Conservation (phyloP, 163 green algal genomes). For the Volvox carteri region DNA sequence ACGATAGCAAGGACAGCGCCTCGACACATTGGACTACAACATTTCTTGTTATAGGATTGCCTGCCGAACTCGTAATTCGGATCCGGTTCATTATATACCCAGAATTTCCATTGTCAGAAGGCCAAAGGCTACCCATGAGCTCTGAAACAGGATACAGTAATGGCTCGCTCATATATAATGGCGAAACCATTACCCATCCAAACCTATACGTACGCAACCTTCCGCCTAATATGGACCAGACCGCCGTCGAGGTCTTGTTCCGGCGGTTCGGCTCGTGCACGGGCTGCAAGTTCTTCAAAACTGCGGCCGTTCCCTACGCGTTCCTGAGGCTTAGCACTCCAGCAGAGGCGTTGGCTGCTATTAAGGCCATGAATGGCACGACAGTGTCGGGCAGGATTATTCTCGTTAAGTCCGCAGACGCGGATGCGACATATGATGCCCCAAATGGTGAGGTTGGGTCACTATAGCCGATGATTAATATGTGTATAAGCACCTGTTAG, state of each 20-base stretch:
- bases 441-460: conserved; percentile 23
- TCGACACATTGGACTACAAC: too few species aligned
- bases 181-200: not conserved
- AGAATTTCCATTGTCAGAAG: too few species aligned
- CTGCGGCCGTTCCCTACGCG: conserved; percentile 17
- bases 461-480: too few species aligned
- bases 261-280: conserved; percentile 10
- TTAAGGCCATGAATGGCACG: conserved; percentile 10
- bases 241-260: conserved; percentile 36
- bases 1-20: too few species aligned
- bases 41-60: too few species aligned
- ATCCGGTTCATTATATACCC: too few species aligned
- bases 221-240: conserved; percentile 37
- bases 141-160: too few species aligned
- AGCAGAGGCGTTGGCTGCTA: conserved; percentile 5
- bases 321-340: conserved; percentile 16
- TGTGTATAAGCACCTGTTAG: too few species aligned
- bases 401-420: conserved; percentile 26
- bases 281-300: conserved; percentile 53
- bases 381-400: not conserved
- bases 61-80: too few species aligned
- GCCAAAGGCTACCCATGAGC: too few species aligned
- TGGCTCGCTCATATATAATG: not conserved
- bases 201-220: conserved; percentile 46
- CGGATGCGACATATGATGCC: conserved; percentile 25